These are phyloP conservation scores for Drechslera avenae DNA, from an alignment of 2,329 filamentous ascomycete genomes.

Conservation along the genomic window DNA sequence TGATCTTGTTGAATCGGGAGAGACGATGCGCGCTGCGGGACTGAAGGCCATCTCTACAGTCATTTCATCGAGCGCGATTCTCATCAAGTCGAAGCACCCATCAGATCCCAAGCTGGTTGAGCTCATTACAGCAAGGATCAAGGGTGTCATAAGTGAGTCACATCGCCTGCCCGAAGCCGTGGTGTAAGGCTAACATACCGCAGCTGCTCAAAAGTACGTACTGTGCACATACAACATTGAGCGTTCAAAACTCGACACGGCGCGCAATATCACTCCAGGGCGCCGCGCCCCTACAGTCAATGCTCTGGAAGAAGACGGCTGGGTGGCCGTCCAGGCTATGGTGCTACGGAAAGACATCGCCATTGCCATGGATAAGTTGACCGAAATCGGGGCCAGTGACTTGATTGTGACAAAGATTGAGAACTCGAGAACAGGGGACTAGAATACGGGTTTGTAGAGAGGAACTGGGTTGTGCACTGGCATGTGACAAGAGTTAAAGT, in stretches of 20 bases:
- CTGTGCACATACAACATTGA: slow-evolving; percentile 96
- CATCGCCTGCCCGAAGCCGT: neutral
- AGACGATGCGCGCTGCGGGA: slow-evolving; percentile 96
- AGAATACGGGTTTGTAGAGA: neutral
- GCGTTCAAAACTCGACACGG: slow-evolving; percentile 68
- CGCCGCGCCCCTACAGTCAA: slow-evolving; percentile 93
- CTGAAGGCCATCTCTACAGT: slow-evolving; percentile 95
- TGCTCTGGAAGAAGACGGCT: slow-evolving; percentile 83
- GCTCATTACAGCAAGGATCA: slow-evolving; percentile 83
- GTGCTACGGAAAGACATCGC: slow-evolving; percentile 87
- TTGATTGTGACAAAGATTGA: slow-evolving; percentile 85
- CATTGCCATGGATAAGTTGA: slow-evolving; percentile 83
- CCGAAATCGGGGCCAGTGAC: slow-evolving; percentile 76
- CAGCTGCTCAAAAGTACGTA: slow-evolving; percentile 86
- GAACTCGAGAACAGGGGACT: slow-evolving; percentile 63
- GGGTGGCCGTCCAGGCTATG: slow-evolving; percentile 96
- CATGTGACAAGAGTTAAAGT: no score
- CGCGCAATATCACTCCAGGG: slow-evolving; percentile 82
- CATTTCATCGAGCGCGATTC: slow-evolving; percentile 81
- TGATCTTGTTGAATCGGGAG: slow-evolving; percentile 95
- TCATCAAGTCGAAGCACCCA: slow-evolving; percentile 87
- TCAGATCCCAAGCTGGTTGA: slow-evolving; percentile 81
- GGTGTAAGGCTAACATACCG: slow-evolving; percentile 12
- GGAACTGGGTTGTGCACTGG: no score
- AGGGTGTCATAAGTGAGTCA: slow-evolving; percentile 80